These are phyloP conservation scores for Pyrenula massariospora DNA, from an alignment of 495 filamentous ascomycete genomes.

Conservation along the genomic window DNA sequence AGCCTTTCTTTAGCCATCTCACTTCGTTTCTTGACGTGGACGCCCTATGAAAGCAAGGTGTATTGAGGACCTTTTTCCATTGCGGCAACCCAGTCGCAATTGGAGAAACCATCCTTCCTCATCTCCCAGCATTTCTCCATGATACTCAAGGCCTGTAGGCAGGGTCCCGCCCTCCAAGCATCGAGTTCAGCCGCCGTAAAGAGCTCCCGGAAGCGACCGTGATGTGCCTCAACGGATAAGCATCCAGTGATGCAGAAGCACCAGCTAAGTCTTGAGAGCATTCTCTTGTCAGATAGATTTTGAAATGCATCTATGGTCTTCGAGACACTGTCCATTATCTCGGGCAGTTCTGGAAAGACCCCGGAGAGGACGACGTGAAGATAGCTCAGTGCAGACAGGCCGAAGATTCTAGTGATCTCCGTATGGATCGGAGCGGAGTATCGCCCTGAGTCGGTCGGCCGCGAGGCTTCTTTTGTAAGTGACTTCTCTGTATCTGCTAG, in stretches of 20 bases:
- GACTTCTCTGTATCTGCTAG: neutral
- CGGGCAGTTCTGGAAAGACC: neutral
- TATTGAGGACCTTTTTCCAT: constrained; percentile 1
- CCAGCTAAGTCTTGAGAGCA: neutral
- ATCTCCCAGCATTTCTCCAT: constrained; percentile 2
- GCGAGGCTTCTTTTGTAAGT: neutral
- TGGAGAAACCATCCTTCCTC: neutral
- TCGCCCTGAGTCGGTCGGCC: neutral
- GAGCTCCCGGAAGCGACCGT: neutral
- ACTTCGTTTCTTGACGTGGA: neutral
- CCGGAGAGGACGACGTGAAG: neutral
- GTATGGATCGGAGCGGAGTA: neutral
- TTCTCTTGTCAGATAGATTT: neutral
- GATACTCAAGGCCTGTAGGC: neutral
- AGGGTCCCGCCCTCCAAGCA: neutral
- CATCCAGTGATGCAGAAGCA: neutral
- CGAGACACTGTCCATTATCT: neutral
- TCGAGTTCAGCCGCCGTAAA: neutral
- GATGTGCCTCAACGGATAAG: neutral
- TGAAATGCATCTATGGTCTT: neutral
- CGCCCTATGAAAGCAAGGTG: constrained; percentile 3
- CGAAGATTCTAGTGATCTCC: neutral
- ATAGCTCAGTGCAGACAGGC: neutral
- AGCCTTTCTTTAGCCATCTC: neutral
- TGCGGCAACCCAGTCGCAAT: constrained; percentile 3